Conservation (phyloP, 2,329 filamentous ascomycete genomes). For the Truncatella angustata region DNA sequence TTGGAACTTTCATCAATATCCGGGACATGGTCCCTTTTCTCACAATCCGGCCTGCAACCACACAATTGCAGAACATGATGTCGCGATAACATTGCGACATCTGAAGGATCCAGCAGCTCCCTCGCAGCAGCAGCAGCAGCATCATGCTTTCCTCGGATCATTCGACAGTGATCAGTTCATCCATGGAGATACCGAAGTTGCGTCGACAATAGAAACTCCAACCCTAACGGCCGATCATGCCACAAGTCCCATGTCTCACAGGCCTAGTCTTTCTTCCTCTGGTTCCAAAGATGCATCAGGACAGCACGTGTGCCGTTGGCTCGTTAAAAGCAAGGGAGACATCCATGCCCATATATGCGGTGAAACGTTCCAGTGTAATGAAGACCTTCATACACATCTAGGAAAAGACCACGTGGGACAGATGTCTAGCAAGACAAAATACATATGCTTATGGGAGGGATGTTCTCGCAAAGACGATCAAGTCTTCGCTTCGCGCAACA, state of each 20-base stretch:
- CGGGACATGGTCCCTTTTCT: slow-evolving; percentile 11
- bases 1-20: slow-evolving; percentile 8
- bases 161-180: slow-evolving; percentile 16
- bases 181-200: slow-evolving; percentile 3
- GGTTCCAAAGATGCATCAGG: background rate
- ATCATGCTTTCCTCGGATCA: slow-evolving; percentile 13
- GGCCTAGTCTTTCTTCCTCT: background rate
- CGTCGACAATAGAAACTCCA: slow-evolving; percentile 7
- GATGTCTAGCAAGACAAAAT: slow-evolving; percentile 25
- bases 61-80: slow-evolving; percentile 28
- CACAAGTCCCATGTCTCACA: slow-evolving; percentile 7
- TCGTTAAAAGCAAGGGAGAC: slow-evolving; percentile 10
- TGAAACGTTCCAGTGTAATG: slow-evolving; percentile 18
- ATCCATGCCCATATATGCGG: slow-evolving; percentile 19
- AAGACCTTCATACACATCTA: slow-evolving; percentile 25
- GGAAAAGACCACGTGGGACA: slow-evolving; percentile 22
- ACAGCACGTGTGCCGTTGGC: slow-evolving; percentile 24
- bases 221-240: background rate
- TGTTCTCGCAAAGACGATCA: slow-evolving; percentile 24
- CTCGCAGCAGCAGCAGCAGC: slow-evolving; percentile 13
- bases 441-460: slow-evolving; percentile 28
- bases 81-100: slow-evolving; percentile 25
- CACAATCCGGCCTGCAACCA: slow-evolving; percentile 24
- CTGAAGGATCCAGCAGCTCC: slow-evolving; percentile 21
- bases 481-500: slow-evolving; percentile 28